Conservation (phyloP, 192 early-diverging fungal species). For the Entrophospora sp. region DNA sequence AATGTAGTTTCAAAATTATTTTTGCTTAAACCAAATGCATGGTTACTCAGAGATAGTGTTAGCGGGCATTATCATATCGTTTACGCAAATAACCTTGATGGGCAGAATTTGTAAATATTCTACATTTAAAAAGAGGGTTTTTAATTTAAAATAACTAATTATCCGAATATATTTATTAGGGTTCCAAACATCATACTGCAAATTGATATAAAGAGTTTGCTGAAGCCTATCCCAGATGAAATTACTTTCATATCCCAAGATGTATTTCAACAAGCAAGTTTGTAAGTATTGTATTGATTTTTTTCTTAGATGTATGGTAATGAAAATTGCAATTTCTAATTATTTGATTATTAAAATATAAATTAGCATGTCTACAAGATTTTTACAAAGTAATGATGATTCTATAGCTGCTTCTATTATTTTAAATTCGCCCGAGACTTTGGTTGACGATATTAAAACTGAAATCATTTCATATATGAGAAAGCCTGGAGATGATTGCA, state of each 20-base stretch:
- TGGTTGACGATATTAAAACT: background rate
- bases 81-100: slow-evolving; percentile 24
- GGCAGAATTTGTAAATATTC: no score
- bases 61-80: slow-evolving; percentile 30
- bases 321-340: background rate
- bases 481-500: slow-evolving; percentile 27
- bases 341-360: background rate
- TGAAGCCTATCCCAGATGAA: background rate
- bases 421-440: slow-evolving; percentile 1
- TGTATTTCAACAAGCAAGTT: background rate
- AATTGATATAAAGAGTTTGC: slow-evolving; percentile 5
- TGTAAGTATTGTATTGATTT: background rate
- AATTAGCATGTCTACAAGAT: background rate
- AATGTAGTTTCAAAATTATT: slow-evolving; percentile 27
- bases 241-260: slow-evolving; percentile 6
- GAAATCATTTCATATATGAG: slow-evolving; percentile 39
- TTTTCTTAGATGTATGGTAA: background rate
- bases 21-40: slow-evolving; percentile 34
- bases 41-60: slow-evolving; percentile 39
- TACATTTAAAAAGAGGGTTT: no score
- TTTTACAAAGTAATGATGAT: background rate
- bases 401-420: background rate
- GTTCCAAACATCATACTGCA: slow-evolving; percentile 2
- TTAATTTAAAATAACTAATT: background rate
- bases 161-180: background rate